Evolutionary conservation across 225 moss, liverwort and hornwort species (phyloP).

Genomic region (Straminergon stramineum): DNA sequence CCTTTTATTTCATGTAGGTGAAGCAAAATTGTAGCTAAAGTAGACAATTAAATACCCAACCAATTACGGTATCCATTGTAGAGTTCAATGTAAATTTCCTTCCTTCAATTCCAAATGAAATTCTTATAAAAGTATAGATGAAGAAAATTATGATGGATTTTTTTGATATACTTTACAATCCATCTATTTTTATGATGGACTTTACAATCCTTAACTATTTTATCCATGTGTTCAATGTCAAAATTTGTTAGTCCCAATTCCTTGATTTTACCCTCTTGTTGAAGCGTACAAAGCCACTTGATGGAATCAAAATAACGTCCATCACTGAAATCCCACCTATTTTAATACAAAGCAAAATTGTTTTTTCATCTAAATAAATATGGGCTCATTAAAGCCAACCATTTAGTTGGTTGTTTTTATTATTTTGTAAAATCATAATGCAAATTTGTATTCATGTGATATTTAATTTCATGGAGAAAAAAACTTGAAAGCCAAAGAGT

Average conservation of each 20-base stretch:
- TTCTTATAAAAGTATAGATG: neutral
- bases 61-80: neutral
- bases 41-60: neutral
- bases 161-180: neutral
- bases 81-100: neutral
- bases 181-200: no score
- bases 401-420: neutral
- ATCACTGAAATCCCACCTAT: neutral
- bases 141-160: neutral
- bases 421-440: neutral
- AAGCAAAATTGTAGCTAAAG: neutral
- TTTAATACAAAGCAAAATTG: neutral
- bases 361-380: neutral
- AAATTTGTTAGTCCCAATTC: neutral
- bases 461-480: neutral
- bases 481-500: no score
- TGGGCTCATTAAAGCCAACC: neutral
- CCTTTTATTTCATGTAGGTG: neutral
- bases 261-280: neutral
- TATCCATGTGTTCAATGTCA: neutral
- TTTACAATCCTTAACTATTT: neutral
- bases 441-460: neutral
- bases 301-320: neutral
- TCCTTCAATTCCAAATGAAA: neutral
- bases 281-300: neutral